Percentiles rank a stretch among this genome's conserved stretches.
phyloP scores from a whole-genome alignment of 2,329 filamentous ascomycete species.

The Alternaria tenuissima region DNA sequence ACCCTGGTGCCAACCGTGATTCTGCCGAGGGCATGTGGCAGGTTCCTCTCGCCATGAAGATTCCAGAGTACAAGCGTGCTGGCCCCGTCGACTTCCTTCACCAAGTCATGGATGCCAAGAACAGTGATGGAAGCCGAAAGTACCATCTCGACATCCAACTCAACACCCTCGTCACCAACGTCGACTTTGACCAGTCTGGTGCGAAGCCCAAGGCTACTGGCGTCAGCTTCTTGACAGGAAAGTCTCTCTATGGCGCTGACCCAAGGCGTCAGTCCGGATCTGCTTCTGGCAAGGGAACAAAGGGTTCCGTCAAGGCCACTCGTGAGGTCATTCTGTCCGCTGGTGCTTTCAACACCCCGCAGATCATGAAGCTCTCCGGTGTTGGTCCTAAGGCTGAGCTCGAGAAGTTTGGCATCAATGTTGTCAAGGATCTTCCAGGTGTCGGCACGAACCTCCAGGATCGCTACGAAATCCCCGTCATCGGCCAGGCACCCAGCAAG shows the following conservation, averaged over 20 bases:
- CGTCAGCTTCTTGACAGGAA: constrained; percentile 52
- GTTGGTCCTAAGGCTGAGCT: constrained; percentile 66
- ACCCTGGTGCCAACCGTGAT: constrained; percentile 56
- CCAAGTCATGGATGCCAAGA: constrained; percentile 56
- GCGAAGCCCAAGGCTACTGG: constrained; percentile 58
- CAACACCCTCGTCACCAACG: constrained; percentile 70
- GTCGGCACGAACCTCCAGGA: constrained; percentile 73
- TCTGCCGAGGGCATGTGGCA: constrained; percentile 61
- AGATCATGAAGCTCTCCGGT: constrained; percentile 69
- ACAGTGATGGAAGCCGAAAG: constrained; percentile 59
- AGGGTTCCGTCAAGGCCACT: constrained; percentile 39
- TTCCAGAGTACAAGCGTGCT: constrained; percentile 53
- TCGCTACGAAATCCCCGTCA: constrained; percentile 60
- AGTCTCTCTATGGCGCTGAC: constrained; percentile 51
- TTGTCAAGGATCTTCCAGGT: constrained; percentile 65
- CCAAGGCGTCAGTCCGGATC: constrained; percentile 34
- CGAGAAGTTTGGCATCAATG: constrained; percentile 60
- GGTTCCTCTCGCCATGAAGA: constrained; percentile 63
- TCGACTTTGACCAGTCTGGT: constrained; percentile 69
- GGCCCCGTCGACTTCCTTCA: constrained; percentile 65
- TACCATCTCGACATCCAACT: constrained; percentile 65
- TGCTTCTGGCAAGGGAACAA: constrained; percentile 19
- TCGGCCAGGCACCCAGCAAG: constrained; percentile 53
- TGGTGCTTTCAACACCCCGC: constrained; percentile 69
- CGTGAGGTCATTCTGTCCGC: constrained; percentile 39